Percentiles rank a stretch among this genome's conserved stretches.
phyloP scores from a whole-genome alignment of 345 rosid genomes.

The Populus tremula region DNA sequence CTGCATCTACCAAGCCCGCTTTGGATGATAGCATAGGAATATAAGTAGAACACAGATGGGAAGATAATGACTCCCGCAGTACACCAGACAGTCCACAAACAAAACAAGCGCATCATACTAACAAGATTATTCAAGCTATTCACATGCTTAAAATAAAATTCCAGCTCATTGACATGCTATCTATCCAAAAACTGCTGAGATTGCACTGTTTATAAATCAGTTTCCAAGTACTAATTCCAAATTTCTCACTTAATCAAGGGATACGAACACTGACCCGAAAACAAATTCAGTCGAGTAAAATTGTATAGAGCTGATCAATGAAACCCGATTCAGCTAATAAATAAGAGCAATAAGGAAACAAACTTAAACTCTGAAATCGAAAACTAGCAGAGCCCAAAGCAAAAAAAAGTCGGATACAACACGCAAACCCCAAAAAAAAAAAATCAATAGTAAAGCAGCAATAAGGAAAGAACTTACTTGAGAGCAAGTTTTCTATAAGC shows the following conservation, averaged over 20 bases:
- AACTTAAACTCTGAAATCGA: not conserved
- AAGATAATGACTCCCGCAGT: not conserved
- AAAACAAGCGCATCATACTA: not conserved
- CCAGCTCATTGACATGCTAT: not conserved
- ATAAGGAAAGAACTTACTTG: slow-evolving; percentile 48
- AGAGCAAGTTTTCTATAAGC: slow-evolving; percentile 96
- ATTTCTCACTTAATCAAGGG: not conserved
- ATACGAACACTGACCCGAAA: not conserved
- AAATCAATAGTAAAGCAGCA: not conserved
- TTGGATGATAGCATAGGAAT: not conserved
- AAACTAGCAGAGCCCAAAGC: not conserved
- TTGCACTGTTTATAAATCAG: not conserved
- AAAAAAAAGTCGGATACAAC: not conserved
- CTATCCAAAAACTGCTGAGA: not conserved
- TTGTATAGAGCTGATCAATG: not conserved
- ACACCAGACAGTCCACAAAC: not conserved
- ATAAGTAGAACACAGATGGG: not conserved
- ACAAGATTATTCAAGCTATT: not conserved
- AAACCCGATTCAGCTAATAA: not conserved
- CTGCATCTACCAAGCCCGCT: not conserved
- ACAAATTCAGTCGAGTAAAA: not conserved
- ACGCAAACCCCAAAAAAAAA: not conserved
- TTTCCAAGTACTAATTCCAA: not conserved
- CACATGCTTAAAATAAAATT: not conserved
- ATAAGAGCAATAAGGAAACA: not conserved